phyloP scores from a whole-genome alignment of 2,329 filamentous ascomycete species.

The Colletotrichum chrysophilum region DNA sequence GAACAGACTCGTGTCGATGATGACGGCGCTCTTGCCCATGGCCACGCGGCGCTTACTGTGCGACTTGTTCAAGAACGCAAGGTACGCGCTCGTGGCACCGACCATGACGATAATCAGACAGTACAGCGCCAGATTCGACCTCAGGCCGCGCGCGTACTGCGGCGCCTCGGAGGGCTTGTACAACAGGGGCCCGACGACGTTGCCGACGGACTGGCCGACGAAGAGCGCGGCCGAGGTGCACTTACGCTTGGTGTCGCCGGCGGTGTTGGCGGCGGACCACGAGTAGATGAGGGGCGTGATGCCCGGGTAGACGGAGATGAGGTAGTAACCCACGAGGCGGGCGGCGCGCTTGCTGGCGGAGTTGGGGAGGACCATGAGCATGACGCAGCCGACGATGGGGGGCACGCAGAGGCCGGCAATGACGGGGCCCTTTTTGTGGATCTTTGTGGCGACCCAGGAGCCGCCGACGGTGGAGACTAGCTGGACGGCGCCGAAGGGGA shows the following conservation, averaged over 20 bases:
- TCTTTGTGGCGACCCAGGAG: slow-evolving; percentile 58
- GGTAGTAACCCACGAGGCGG: slow-evolving; percentile 62
- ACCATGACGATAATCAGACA: slow-evolving; percentile 58
- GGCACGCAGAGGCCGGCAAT: slow-evolving; percentile 59
- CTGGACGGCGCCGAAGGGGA: slow-evolving; percentile 65
- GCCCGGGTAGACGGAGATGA: slow-evolving; percentile 64
- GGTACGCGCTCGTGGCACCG: slow-evolving; percentile 34
- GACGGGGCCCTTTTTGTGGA: slow-evolving; percentile 61
- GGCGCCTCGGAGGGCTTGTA: slow-evolving; percentile 66
- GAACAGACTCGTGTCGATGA: slow-evolving; percentile 66
- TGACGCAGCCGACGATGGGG: slow-evolving; percentile 60
- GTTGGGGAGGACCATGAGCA: slow-evolving; percentile 56
- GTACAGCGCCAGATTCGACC: slow-evolving; percentile 66
- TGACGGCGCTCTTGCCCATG: slow-evolving; percentile 45
- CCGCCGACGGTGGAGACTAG: slow-evolving; percentile 64
- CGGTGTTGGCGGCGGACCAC: slow-evolving; percentile 64
- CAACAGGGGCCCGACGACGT: slow-evolving; percentile 68
- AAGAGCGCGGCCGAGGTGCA: slow-evolving; percentile 64
- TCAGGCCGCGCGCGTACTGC: slow-evolving; percentile 60
- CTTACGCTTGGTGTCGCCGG: slow-evolving; percentile 71
- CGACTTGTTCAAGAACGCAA: slow-evolving; percentile 54
- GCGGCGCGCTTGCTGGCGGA: slow-evolving; percentile 48
- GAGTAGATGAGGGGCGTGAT: slow-evolving; percentile 60
- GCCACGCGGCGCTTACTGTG: slow-evolving; percentile 38
- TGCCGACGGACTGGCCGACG: slow-evolving; percentile 65